Base-by-base conservation (phyloP, 2,329 filamentous ascomycete genomes). In the Thermomyces lanuginosus region DNA sequence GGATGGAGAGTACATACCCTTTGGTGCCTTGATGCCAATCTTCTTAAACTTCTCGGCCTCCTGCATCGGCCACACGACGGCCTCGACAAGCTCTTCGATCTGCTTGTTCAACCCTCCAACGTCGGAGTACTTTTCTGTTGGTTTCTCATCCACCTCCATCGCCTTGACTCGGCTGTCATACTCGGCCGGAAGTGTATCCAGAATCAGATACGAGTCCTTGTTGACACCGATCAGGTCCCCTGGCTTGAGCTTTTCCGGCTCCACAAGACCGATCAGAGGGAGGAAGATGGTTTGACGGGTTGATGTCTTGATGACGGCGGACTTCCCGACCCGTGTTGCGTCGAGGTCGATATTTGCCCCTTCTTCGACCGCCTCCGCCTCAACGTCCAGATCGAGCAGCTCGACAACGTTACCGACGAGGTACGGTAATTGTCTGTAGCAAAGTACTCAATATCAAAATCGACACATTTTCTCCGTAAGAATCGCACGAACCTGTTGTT, bases 71-170 rank as follows among this genome's bases (percentile, higher is more conserved):
- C 86, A 95, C 16, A 98, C 89, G 26, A 98, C 89, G 30, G 89
- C 89, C 61, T 98, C 89, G 6, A 98, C 84, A 29, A 98, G 69
- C 60, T 98, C 91, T 55, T 93, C 86, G 48, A 98, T 98, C 64
- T 98, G 89, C 63, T 98, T 98, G 59, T 93, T 84, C 44, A 98
- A 58, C 27, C 89, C 89, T 59, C 89, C 89, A 8, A 98, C 91
- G 60, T 98, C 89, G 29, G 76, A 89, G 61, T 98, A 98, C 60
- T 95, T 92, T 59, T 98, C 89, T 20, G 84, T 95, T 6, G 89
- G 91, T 66, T 98, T 98, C 68, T 98, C 91, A 46, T 98, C 89
- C 5, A 98, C 89, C 63, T 98, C 91, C 89, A 98, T 98, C 18
- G 91, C 91, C 64, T 98, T 98, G 40, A 98, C 89, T 55, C 89